Evolutionary conservation across 345 rosid genomes (phyloP), one percentile per base, ranked within the genome.

Genomic region (Dipteronia sinensis): DNA sequence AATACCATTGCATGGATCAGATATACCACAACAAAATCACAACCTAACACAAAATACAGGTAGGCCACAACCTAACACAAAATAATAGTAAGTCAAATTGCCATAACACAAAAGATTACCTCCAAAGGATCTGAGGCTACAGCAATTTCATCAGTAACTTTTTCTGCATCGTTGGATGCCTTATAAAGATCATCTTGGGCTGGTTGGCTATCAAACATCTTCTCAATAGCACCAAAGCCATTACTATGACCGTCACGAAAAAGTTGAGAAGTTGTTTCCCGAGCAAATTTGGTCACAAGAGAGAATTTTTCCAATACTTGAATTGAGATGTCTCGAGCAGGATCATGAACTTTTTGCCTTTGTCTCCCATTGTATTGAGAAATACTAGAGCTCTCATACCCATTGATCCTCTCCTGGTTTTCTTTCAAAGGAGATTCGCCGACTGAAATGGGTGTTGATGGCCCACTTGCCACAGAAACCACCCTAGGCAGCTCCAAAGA

Each of bases 221-320:
- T 93, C 75, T 90, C 98, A 40, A 78, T 58, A 47, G 86, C 77
- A 85, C 87, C 88, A 80, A 86, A 88, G 31, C 91, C 94, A 83
- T 90, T 90, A 72, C 77, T 85, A 22, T 83, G 85, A 77, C 80
- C 83, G 78, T 91, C 98, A 12, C 91, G 87, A 79, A 96, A 93
- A 38, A 94, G 82, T 77, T 92, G 99, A 29, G 97, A 87, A 77
- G 98, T 94, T 69, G 98, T 92, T 27, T 96, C 98, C 56, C 98
- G 86, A 31, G 97, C 98, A 89, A 94, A 94, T 85, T 90, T 94
- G 27, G 99, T 92, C 75, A 96, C 98, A 66, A 88, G 92, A 77
- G 99, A 96, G 78, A 94, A 96, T 81, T 92, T 96, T 85, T 92
- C 99, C 82, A 96, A 73, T 67, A 94, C 92, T 31, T 92, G 93